Evolutionary conservation across 2,329 filamentous ascomycete genomes (phyloP), one percentile per base, ranked within the genome.

Genomic region (Hyphodiscus sp.): DNA sequence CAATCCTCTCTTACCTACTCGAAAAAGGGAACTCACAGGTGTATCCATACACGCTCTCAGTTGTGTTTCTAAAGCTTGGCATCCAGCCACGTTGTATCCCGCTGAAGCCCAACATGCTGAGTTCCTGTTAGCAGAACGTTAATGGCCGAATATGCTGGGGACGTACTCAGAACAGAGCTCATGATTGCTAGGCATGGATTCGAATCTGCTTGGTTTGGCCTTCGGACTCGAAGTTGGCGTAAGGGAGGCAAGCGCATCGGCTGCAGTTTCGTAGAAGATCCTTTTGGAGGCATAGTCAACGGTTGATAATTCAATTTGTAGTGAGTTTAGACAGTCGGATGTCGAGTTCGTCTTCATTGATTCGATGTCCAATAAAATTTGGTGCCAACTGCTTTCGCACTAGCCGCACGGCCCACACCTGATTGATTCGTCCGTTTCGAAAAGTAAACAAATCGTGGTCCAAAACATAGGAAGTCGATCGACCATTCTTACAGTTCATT

Each of bases 51-150:
- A 87, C 30, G 72, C 70, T 26, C 84, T 78, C 55, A 87, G 73
- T 50, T 81, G 75, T 52, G 76, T 75, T 70, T 86, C 82, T 60
- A 86, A 67, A 43, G 75, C 74, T 20, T 75, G 75, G 68, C 82
- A 86, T 41, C 81, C 81, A 13, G 76, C 67, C 6, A 78, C 74
- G 68, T 74, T 86, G 71, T 86, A 85, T 47, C 88, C 88, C 29
- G 85, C 80, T 2, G 88, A 91, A 1, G 89, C 89, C 89, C 89
- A 94, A 72, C 89, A 94, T 58, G 87, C 88, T 92, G 58, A 60
- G 45, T 19, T 23, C 45, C 15, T 30, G 50, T 57, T 26, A 55
- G 50, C 44, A 47, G 20, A 4, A 15, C 10, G 26, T n/a, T 18
- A 11, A 38, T n/a, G 45, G 47, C 20, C n/a, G 9, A 20, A 20